A percentile compares a stretch with the other conserved stretches of the same genome.
phyloP scores from a whole-genome alignment of 345 rosid genomes.

The Citrus reticulata region DNA sequence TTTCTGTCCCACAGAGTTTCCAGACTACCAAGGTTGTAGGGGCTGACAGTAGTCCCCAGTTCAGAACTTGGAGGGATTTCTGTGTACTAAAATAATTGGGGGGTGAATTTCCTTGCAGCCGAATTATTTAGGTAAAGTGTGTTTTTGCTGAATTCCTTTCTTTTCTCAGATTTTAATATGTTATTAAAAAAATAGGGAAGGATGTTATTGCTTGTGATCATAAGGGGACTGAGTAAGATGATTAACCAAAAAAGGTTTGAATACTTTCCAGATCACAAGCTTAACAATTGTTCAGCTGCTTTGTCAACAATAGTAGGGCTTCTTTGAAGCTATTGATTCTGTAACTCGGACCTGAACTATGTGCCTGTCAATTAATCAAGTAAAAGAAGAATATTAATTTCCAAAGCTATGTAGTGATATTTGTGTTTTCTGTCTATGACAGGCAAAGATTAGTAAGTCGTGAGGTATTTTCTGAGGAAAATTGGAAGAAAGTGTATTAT shows the following conservation, averaged over 20 bases:
- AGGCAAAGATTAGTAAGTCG: slow-evolving; percentile 83
- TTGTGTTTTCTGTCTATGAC: slow-evolving; percentile 6
- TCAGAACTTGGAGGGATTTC: not conserved
- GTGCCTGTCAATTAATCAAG: not conserved
- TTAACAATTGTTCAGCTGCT: not conserved
- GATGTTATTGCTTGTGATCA: not conserved
- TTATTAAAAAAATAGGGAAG: not conserved
- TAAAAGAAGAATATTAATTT: no score
- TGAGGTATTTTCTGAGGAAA: slow-evolving; percentile 78
- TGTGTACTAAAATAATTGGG: not conserved
- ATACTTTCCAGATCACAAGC: not conserved
- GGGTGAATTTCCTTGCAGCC: not conserved
- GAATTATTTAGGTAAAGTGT: not conserved
- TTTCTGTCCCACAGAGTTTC: not conserved
- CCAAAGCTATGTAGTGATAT: not conserved
- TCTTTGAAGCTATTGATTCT: not conserved
- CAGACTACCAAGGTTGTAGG: not conserved
- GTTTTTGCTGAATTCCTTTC: not conserved
- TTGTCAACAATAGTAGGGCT: not conserved
- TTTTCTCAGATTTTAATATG: not conserved
- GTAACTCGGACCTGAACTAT: not conserved
- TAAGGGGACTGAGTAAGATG: not conserved
- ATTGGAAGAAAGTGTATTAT: slow-evolving; percentile 78
- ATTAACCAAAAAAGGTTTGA: not conserved
- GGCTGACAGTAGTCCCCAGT: not conserved